Percentiles rank a stretch among this genome's conserved stretches.
Evolutionary conservation across 176 grass and related monocot genomes (phyloP).

Genomic region (Triticum timopheevii): DNA sequence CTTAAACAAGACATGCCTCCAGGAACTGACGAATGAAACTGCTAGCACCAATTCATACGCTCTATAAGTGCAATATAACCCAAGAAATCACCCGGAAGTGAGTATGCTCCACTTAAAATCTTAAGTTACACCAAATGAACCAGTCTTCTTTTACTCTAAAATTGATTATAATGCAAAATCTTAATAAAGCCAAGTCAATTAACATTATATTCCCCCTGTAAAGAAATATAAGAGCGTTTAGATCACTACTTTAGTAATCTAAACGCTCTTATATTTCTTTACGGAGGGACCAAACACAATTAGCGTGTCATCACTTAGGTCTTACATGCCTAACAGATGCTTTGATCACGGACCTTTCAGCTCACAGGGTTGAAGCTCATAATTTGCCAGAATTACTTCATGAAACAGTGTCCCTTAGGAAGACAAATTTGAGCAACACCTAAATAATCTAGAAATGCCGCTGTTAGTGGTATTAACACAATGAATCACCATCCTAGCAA

Average conservation of each 20-base stretch:
- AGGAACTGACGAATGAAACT: not conserved
- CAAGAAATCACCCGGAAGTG: not conserved
- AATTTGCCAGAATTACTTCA: not conserved
- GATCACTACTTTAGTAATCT: too few species aligned
- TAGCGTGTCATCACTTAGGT: not conserved
- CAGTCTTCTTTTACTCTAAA: not conserved
- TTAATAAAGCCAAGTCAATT: not conserved
- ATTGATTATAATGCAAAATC: not conserved
- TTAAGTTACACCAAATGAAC: not conserved
- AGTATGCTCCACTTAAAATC: not conserved
- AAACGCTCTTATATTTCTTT: too few species aligned
- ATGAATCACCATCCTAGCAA: not conserved
- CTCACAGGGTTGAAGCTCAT: not conserved
- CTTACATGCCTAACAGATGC: not conserved
- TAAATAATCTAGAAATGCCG: not conserved
- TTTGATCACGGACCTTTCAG: not conserved
- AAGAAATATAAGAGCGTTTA: too few species aligned
- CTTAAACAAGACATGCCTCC: not conserved
- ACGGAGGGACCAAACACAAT: not conserved
- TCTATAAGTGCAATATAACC: not conserved
- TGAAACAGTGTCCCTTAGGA: not conserved
- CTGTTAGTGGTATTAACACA: not conserved
- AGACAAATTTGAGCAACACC: not conserved
- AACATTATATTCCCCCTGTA: not conserved
- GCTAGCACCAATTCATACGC: not conserved